Evolutionary conservation across 1,284 basidiomycete species (phyloP).

Genomic region (Phenoliferia sp.): DNA sequence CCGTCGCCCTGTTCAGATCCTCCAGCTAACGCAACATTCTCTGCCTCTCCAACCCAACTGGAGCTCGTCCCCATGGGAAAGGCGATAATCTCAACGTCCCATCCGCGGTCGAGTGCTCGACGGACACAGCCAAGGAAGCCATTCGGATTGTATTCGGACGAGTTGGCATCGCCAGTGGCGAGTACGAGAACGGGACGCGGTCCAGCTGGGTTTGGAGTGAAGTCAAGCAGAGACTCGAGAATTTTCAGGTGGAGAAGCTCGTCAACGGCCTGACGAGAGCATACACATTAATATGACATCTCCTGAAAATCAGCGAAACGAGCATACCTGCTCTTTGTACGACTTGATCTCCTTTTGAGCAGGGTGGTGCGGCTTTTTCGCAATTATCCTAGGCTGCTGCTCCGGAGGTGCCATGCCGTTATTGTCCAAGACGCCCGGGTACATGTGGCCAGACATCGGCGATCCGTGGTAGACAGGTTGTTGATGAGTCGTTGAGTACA

Average conservation of each 20-base stretch:
- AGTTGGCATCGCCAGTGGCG: slow-evolving; percentile 82
- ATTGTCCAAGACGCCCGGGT: background rate
- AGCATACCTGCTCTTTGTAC: slow-evolving; percentile 25
- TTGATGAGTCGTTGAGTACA: too few relatives aligned
- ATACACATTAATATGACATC: background rate
- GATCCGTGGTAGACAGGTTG: too few relatives aligned
- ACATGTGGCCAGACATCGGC: background rate
- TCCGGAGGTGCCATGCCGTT: background rate
- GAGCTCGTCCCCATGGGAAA: slow-evolving; percentile 37
- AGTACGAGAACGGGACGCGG: slow-evolving; percentile 55
- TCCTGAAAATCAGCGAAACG: background rate
- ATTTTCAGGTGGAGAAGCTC: slow-evolving; percentile 81
- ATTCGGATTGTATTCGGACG: slow-evolving; percentile 79
- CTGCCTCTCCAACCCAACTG: slow-evolving; percentile 27
- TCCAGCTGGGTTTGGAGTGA: slow-evolving; percentile 55
- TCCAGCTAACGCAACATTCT: slow-evolving; percentile 32
- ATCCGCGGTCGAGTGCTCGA: slow-evolving; percentile 73
- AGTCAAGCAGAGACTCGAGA: slow-evolving; percentile 68
- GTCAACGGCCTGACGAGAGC: slow-evolving; percentile 70
- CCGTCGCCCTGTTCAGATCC: slow-evolving; percentile 12
- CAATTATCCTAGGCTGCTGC: slow-evolving; percentile 2
- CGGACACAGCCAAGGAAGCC: slow-evolving; percentile 78
- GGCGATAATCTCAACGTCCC: slow-evolving; percentile 69
- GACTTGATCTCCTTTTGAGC: slow-evolving; percentile 10
- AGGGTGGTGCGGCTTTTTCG: background rate